phyloP scores from a whole-genome alignment of 768 basidiomycete species.

The Cubamyces sp. region DNA sequence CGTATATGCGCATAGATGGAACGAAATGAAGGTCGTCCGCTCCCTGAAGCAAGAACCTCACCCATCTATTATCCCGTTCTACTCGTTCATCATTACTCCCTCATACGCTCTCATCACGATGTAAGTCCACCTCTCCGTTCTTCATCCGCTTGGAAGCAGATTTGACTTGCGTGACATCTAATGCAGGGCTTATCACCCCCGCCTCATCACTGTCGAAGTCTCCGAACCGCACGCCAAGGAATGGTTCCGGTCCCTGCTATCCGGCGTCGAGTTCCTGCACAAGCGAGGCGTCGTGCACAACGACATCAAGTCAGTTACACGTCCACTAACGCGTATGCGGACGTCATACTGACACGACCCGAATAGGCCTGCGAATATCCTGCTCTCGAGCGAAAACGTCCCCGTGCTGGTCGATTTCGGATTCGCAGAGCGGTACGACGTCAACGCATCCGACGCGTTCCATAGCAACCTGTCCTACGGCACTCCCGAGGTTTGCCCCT shows the following conservation, averaged over 20 bases:
- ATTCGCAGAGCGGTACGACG: constrained; percentile 88
- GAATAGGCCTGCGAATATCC: constrained; percentile 87
- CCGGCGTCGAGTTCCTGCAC: constrained; percentile 85
- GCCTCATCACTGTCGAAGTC: constrained; percentile 86
- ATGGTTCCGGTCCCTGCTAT: constrained; percentile 84
- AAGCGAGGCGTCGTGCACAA: constrained; percentile 86
- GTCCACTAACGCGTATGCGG: constrained; percentile 31
- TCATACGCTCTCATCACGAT: constrained; percentile 92
- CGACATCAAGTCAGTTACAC: constrained; percentile 76
- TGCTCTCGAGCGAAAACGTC: constrained; percentile 75
- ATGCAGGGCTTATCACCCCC: constrained; percentile 82
- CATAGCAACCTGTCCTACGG: constrained; percentile 85
- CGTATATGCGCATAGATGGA: constrained; percentile 64
- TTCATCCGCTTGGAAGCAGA: not conserved
- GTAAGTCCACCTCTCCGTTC: constrained; percentile 50
- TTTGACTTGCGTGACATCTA: not conserved
- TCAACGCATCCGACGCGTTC: constrained; percentile 65
- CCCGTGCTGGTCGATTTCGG: constrained; percentile 96
- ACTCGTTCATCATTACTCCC: constrained; percentile 92
- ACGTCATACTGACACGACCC: constrained; percentile 9
- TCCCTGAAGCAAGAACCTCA: constrained; percentile 84
- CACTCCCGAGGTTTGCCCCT: constrained; percentile 75
- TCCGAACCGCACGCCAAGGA: constrained; percentile 73
- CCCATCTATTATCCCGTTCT: constrained; percentile 90
- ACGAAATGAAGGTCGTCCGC: constrained; percentile 96